Evolutionary conservation across 169 alveolate genomes (phyloP), one percentile per base, ranked within the genome.

Genomic region (Plasmodium fragile): DNA sequence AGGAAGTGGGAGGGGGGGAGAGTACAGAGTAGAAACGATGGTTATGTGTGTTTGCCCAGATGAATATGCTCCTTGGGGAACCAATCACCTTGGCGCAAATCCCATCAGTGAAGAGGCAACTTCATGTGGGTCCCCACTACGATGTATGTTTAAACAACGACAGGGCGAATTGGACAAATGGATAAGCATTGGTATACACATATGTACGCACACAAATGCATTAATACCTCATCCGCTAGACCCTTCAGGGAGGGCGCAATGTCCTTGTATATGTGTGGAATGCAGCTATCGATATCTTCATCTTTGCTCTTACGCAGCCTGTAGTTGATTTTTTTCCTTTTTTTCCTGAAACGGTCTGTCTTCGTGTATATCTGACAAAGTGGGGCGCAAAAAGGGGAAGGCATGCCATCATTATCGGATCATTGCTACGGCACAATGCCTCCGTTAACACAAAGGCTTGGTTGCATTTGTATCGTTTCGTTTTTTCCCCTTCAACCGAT

Each of bases 221-320:
- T 32, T 53, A 49, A 41, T 80, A 91, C 94, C 75, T 91, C 92
- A 53, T 91, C 94, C 22, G 92, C 92, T 45, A 80, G 82, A 16
- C 59, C 92, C 75, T 91, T 91, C 55, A 91, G 75, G 28, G 72
- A 43, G n/a, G 94, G 90, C 4, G 85, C 94, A 10, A 91, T 65
- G 45, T 91, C 94, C 45, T 91, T 91, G 65, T 91, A 91, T 18
- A 91, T 91, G 45, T 91, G 59, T 1, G 94, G 94, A 43, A 91
- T 72, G 65, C 39, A 91, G 55, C 72, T 43, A 25, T 91, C 94
- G 43, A 55, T 41, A 36, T 91, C 94, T 7, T 91, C 83, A 81
- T 91, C 92, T 41, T 81, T 91, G 34, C 69, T 91, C 75, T 91
- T 91, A 28, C 34, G 39, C 25, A 80, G 10, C n/a, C 41, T 70